Evolutionary conservation across 768 basidiomycete genomes (phyloP), one percentile per base, ranked within the genome.

Genomic region (Psilocybe cyanescens): DNA sequence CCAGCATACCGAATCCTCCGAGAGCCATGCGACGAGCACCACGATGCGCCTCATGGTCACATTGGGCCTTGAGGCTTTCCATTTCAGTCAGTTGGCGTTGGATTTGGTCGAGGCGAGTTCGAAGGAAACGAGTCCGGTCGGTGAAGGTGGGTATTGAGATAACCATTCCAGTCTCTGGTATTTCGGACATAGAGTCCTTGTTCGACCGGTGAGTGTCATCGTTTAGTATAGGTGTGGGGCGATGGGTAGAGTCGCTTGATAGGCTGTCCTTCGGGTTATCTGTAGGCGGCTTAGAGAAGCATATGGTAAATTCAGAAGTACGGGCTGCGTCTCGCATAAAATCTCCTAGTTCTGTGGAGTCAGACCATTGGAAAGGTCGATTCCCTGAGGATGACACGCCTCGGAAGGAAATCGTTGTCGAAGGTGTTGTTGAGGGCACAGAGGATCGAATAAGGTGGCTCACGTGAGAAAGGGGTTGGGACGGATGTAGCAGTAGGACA

Each of bases 401-500:
- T 17, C 77, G 76, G 68, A 85, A 86, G 29, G 83, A 80, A 19
- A 86, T 73, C 1, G 72, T 14, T 49, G 47, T 49, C 24, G 47
- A 69, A 0, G 75, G 75, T 0, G 72, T 71, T 5, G 71, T 67
- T 9, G 77, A 75, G 5, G 74, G 62, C 44, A 84, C 67, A 12
- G 79, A 77, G 6, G 82, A 78, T 3, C 78, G 71, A 28, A 90
- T 87, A 44, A 89, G 81, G 11, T 83, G 75, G 52, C 81, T 77
- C 50, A 87, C 78, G 67, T 91, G 88, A 1, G 85, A 86, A 5
- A 90, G 80, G 0, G 88, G 89, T 65, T 90, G 89, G 0, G 85
- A 83, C 4, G 88, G 88, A 61, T 90, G 89, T 0, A 90, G 77
- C 5, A 90, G 81, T 61, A 89, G 82, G 4, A 89, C 85, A 65